Evolutionary conservation across 345 rosid species (phyloP), one percentile per base, ranked within the genome.

Genomic region (Isatis tinctoria): DNA sequence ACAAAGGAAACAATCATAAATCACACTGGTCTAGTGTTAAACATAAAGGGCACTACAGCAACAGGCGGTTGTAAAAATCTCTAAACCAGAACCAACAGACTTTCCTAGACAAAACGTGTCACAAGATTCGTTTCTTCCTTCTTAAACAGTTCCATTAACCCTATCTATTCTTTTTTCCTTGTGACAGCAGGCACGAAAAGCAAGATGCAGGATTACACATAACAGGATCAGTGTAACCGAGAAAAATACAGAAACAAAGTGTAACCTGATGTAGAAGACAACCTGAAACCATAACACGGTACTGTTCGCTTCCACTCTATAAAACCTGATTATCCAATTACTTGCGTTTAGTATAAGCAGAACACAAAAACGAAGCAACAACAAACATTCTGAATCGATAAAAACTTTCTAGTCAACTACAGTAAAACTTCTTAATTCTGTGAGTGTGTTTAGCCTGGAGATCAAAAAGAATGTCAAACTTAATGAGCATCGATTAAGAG

Each of bases 281-380:
- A 95, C 99, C 99, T 95, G 99, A 95, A 92, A 95, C 99, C 99
- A 90, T 54, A 95, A 84, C 81, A 88, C 83, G 27, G 91, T 82
- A 70, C 69, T 79, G 73, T 90, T 86, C 6, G 24, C 85, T n/a
- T 80, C 83, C 72, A 86, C 92, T 78, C 78, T 92, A 81, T 95
- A 95, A 80, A 90, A 95, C 85, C 99, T 92, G 86, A 39, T 39
- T 11, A 47, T 27, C 41, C 66, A 57, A 7, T 27, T 10, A 44
- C 41, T 36, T 27, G 2, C 13, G 22, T 57, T 76, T 6, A 69
- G 68, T 47, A 60, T 5, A 60, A 59, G 17, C 52, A 45, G 6
- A 36, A 47, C 26, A 70, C 40, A 22, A 22, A 22, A 22, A 22
- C 24, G 24, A 22, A 22, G 1, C 33, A 30, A 30, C 6, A 4